Evolutionary conservation across 768 basidiomycete genomes (phyloP), one percentile per base, ranked within the genome.

Genomic region (Tricholoma sp.): DNA sequence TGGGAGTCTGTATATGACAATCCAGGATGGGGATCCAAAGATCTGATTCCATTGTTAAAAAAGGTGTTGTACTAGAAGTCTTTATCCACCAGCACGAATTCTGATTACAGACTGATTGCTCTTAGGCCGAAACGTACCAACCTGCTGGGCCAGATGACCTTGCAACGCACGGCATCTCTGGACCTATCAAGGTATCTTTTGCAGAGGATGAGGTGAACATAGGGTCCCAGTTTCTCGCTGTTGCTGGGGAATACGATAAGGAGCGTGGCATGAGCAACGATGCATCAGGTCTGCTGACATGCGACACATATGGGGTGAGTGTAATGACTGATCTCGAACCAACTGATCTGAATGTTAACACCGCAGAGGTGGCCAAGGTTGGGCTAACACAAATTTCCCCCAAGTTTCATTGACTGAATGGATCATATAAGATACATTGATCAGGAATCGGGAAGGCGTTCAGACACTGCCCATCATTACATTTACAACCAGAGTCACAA

Each of bases 21-120:
- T 63, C 67, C 76, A 1, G 86, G 85, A 2, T 88, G 86, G 86
- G 73, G 83, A 6, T 80, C 81, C 0, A 70, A 74, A 49, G 72
- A 81, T 20, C 63, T 88, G 5, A 77, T 86, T 31, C 85, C 85
- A 0, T 68, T 85, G 11, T 58, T 85, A 31, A 78, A 71, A 58
- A 85, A 86, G 76, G 86, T 80, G 39, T 9, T 50, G 20, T 11
- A 34, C 41, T 3, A 18, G 9, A 4, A 29, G 15, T 51, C 44
- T 47, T 24, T 51, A 9, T 3, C 8, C 18, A 1, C 18, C 42
- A 15, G 37, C n/a, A n/a, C 34, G 9, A 11, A 39, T 39, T 39
- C 41, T 20, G 1, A 31, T 11, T 13, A 20, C 4, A 32, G 8
- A 28, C 20, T 17, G 18, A 24, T 41, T 39, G 24, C 24, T 6